Base-by-base conservation (phyloP, 768 basidiomycete species). In the Trametes punicea region DNA sequence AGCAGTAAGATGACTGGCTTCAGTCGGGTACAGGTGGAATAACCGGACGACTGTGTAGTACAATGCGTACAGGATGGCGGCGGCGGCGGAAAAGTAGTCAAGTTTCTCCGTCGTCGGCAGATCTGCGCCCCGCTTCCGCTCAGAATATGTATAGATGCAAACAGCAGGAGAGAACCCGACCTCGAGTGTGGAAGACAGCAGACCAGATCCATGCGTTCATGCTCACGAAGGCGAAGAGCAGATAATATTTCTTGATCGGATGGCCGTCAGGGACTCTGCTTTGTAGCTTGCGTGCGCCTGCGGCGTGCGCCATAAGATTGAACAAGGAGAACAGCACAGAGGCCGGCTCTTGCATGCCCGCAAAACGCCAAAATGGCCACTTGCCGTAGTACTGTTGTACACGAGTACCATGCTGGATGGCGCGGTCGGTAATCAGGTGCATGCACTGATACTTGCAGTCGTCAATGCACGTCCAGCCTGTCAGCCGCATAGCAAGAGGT, bases 191-290 rank as follows among this genome's bases (percentile, higher is more conserved):
- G 65, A 98, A 99, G 2, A 98, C 78, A 1, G 85, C 71, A 2
- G 90, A 93, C 92, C 93, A 95, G 27, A 90, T 64, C 96, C 96
- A 99, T 1, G 93, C 87, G 63, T 96, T 95, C 60, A 93, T 75
- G 66, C 88, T 91, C 34, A 84, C 73, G 56, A 80, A 70, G 0
- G 86, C 82, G 80, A 87, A 93, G 0, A 69, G 57, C 36, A 83
- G 58, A 69, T 91, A 93, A 62, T 84, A 90, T 0, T 60, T 52
- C 64, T 78, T 81, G 83, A 92, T 86, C 0, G 88, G 87, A 66
- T 93, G 88, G 2, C 65, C 69, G 2, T 67, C 63, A 0, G 85
- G 76, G 3, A 93, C 62, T 33, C 66, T 73, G 39, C 67, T 71
- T 20, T 70, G 71, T 11, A 93, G 62, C 61, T 74, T 74, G 13